Base-by-base conservation (phyloP, 306 rosid species). In the Leucaena leucocephala region DNA sequence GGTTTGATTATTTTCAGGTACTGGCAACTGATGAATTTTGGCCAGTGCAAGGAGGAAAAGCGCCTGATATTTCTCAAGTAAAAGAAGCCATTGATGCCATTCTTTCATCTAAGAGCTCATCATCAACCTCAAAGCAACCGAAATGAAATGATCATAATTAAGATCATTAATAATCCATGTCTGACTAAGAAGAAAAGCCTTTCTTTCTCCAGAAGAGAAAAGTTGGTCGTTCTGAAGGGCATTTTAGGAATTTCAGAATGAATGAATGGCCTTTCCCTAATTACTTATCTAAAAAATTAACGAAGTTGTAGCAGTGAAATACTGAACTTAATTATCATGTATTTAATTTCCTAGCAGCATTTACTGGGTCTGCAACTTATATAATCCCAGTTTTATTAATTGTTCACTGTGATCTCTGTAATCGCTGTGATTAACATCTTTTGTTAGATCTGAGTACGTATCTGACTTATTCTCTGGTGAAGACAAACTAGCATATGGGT, bases 21-120 rank as follows among this genome's bases (percentile, higher is more conserved):
- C 80, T 94, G 89, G 94, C 97, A 11, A 88, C 97, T 0, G 98
- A 94, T 86, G 97, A 94, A 58, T 85, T 94, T 83, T 94, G 98
- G 98, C 96, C 97, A 0, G 88, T 76, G 22, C 91, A 94, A 87
- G 96, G 98, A 22, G 94, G 92, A 69, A 94, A 88, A 79, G 88
- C 97, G 49, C 97, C 94, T 36, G 96, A 92, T 77, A 89, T 94
- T 76, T 84, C 96, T 72, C 98, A 94, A 87, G 98, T 92, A 34
- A 94, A 85, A 81, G 97, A 92, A 83, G 97, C 98, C 84, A 92
- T 94, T 78, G 98, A 94, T 79, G 91, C 84, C 10, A 89, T 94
- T 72, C 88, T 94, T 58, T 84, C 92, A 33, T 87, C 94, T 61
- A 92, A 92, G 70, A 85, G 84, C 54, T 88, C 88, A 17, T 88